Base-by-base conservation (phyloP, 345 rosid genomes). In the Cardiospermum halicacabum region DNA sequence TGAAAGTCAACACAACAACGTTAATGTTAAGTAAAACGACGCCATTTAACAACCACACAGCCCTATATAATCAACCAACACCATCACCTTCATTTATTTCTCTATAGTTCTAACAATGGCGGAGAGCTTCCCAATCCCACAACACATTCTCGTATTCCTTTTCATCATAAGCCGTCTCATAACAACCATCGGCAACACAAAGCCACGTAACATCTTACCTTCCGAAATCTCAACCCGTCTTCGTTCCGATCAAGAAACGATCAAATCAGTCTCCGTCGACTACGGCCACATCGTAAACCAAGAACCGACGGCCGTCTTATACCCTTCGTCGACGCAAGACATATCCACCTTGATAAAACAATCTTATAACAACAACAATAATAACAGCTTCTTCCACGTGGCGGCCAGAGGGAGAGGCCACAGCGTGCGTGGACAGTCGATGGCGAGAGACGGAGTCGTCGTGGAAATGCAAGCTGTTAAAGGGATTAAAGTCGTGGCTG, bases 351-450 rank as follows among this genome's bases (percentile, higher is more conserved):
- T 94, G 7, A 36, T 94, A 43, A 74, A 76, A 30, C 68, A 74
- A 43, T 69, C 88, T 0, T 69, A 75, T 78, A 64, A 75, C 12
- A 42, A 42, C 50, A 34, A n/a, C n/a, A n/a, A n/a, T n/a, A n/a
- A n/a, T n/a, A n/a, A n/a, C 84, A 2, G 53, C 64, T 34, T 78
- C 82, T 6, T 82, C 88, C 26, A 64, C 19, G 72, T 94, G 39
- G 91, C 99, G 0, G 97, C 97, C 26, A 80, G 85, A 43, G 97
- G 99, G 12, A 80, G 69, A 5, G 82, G 97, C 45, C 98, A 93
- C 64, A 88, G 94, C 0, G 65, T 80, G 34, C 67, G 78, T 0
- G 99, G 99, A 26, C 97, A 94, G 68, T 96, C 97, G 37, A 82
- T 81, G 65, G 96, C 85, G 3, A 72, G 67, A 0, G 78, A 73